Evolutionary conservation across 768 basidiomycete genomes (phyloP), one percentile per base, ranked within the genome.

Genomic region (Roridomyces roridus): DNA sequence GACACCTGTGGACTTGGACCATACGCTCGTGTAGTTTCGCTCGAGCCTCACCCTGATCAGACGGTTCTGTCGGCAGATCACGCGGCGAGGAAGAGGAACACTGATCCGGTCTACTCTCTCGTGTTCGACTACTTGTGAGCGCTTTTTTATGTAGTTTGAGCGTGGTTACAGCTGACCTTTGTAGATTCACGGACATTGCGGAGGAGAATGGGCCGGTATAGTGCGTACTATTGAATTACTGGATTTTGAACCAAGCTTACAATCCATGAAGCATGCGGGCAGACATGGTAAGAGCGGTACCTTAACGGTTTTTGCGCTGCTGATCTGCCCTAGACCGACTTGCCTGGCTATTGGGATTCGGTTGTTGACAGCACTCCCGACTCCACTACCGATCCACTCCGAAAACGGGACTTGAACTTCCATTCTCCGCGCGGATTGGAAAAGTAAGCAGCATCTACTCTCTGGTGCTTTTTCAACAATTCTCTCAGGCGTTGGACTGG

Each of bases 1-100:
- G 59, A 39, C 11, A 45, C 48, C 14, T 70, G 69, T 55, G 69
- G 69, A 4, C 59, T 65, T 17, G 69, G 69, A 2, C 69, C 69
- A 7, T 70, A 68, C 21, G 69, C 65, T 29, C 63, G 69, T 10
- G 47, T 70, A 17, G 62, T 62, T 17, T 47, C 55, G n/a, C 45
- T 70, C 7, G 60, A 48, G 7, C 45, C 49, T 18, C 66, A 67
- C 31, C 21, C 43, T 11, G 54, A 70, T 45, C 67, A 70, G 42
- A 51, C 40, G 11, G 35, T 60, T 18, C 52, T 65, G 26, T 51
- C 43, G 10, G 42, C 29, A 31, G 29, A 31, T n/a, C 29, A 31
- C 14, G 29, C 29, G 14, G 29, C 29, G 29, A 31, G 29, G 29
- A 31, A 31, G 14, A 31, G 29, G 14, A 56, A 56, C 20, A 58